Evolutionary conservation across 202 grass and related monocot species (phyloP).

Genomic region (Panicum hallii): DNA sequence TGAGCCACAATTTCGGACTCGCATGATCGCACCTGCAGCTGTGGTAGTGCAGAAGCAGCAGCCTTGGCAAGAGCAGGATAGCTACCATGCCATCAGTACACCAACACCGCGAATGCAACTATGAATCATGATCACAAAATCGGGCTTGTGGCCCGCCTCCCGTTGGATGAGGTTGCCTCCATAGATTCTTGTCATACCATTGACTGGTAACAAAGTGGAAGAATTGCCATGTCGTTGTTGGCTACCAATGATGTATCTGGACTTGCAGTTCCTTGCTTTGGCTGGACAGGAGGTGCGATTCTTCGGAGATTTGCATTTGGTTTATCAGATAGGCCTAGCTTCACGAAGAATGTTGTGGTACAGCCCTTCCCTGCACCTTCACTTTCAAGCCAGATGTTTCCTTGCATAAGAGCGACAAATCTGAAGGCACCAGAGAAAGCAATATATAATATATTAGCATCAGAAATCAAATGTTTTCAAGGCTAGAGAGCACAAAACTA

Average conservation of each 20-base stretch:
- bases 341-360: constrained; percentile 62
- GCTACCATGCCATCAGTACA: not conserved
- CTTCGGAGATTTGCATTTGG: constrained; percentile 41
- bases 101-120: not conserved
- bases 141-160: not conserved
- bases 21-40: not conserved
- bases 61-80: not conserved
- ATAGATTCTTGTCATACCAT: not conserved
- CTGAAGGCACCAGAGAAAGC: constrained; percentile 47
- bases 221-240: not conserved
- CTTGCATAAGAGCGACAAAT: constrained; percentile 80
- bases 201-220: constrained; percentile 40
- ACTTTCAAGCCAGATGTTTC: constrained; percentile 86
- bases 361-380: constrained; percentile 77
- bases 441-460: not conserved
- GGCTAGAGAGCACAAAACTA: not conserved
- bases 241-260: constrained; percentile 1
- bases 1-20: not conserved
- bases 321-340: constrained; percentile 58
- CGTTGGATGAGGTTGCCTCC: not conserved
- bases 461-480: not conserved
- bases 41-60: not conserved
- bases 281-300: constrained; percentile 10
- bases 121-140: constrained; percentile 31
- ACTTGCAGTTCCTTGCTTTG: constrained; percentile 26